Conservation (phyloP, 2,329 filamentous ascomycete species). For the Fusarium kyushuense region DNA sequence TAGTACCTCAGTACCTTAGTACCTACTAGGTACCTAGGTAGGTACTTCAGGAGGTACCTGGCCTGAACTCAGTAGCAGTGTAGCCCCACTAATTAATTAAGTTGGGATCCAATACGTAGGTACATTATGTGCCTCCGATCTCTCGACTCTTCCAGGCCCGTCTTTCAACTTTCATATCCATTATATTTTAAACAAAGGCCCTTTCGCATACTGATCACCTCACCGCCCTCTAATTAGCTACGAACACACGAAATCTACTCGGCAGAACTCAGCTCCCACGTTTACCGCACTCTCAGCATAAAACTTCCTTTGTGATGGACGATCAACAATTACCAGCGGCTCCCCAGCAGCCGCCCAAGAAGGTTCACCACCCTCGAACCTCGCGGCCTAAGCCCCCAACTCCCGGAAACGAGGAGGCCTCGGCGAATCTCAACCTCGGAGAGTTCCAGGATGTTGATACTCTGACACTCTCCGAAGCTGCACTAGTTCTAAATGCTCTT, state of each 20-base stretch:
- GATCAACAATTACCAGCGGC: conserved; percentile 20
- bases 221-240: conserved; percentile 3
- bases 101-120: conserved; percentile 41
- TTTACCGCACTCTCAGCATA: conserved; percentile 10
- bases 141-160: conserved; percentile 19
- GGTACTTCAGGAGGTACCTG: conserved; percentile 19
- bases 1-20: too few relatives aligned
- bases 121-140: conserved; percentile 36
- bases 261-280: neutral
- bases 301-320: conserved; percentile 25
- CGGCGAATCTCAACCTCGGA: conserved; percentile 83
- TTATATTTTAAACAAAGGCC: conserved; percentile 1
- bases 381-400: conserved; percentile 76
- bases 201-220: neutral
- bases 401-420: conserved; percentile 88
- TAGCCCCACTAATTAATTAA: conserved; percentile 42
- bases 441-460: conserved; percentile 94
- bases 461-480: conserved; percentile 90
- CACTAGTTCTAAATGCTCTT: conserved; percentile 91
- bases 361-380: conserved; percentile 53
- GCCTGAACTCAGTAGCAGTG: conserved; percentile 1
- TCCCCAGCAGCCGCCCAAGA: conserved; percentile 35
- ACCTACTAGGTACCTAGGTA: too few relatives aligned
- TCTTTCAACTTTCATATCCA: conserved; percentile 31
- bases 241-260: neutral